These are phyloP conservation scores for Acrodontium crateriforme DNA, from an alignment of 2,329 filamentous ascomycete genomes.

Conservation along the genomic window DNA sequence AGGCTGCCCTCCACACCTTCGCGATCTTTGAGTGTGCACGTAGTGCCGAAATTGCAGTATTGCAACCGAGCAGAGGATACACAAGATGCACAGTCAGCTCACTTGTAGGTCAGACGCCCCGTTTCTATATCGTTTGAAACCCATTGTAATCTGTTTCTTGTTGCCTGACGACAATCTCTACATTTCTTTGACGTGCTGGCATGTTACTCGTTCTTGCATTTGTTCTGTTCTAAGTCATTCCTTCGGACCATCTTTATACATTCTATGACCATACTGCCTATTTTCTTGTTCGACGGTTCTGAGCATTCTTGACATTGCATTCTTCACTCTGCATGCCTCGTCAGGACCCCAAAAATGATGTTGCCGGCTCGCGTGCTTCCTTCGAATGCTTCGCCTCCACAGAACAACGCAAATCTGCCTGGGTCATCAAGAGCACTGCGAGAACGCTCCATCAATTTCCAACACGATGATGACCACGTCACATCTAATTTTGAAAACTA, in stretches of 20 bases:
- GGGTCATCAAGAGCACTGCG: conserved; percentile 24
- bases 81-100: conserved; percentile 21
- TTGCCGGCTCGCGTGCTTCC: conserved; percentile 27
- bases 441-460: conserved; percentile 29
- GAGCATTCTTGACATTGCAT: conserved; percentile 25
- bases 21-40: conserved; percentile 12
- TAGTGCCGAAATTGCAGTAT: conserved; percentile 19
- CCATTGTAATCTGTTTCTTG: conserved; percentile 5
- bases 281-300: conserved; percentile 14
- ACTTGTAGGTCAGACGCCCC: conserved; percentile 1
- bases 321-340: conserved; percentile 25
- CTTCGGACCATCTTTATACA: conserved; percentile 29
- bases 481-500: conserved; percentile 11
- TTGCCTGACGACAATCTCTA: conserved; percentile 8
- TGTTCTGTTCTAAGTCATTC: no score
- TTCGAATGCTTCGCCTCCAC: conserved; percentile 28
- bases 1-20: conserved; percentile 15
- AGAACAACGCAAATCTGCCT: conserved; percentile 13
- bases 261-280: conserved; percentile 24
- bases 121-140: conserved; percentile 10
- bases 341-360: conserved; percentile 13
- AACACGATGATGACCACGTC: conserved; percentile 17
- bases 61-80: conserved; percentile 13
- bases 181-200: no score
- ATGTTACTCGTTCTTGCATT: no score